Percentiles rank a stretch among this genome's conserved stretches.
Evolutionary conservation across 1,284 basidiomycete species (phyloP).

Genomic region (Ceratobasidium sp.): DNA sequence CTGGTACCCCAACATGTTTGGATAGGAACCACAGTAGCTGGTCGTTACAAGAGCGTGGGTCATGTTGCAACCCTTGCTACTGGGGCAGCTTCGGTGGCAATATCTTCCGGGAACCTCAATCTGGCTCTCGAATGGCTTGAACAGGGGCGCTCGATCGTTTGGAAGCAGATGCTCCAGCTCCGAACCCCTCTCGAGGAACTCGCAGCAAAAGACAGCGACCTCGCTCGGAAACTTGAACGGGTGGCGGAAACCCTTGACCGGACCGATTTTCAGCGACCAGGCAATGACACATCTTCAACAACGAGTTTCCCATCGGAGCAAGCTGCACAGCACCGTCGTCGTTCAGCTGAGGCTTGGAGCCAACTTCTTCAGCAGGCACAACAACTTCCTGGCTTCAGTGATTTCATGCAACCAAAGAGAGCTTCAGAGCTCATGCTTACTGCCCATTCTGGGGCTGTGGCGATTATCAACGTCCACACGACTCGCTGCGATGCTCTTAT

Average conservation of each 20-base stretch:
- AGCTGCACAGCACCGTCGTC: not conserved
- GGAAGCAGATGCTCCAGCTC: slow-evolving; percentile 52
- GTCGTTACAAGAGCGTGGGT: not conserved
- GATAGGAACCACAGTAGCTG: not conserved
- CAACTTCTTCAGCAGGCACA: not conserved
- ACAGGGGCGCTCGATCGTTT: slow-evolving; percentile 51
- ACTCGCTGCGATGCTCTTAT: slow-evolving; percentile 33
- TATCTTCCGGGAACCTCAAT: slow-evolving; percentile 2
- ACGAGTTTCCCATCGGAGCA: no score
- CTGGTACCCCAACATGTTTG: slow-evolving; percentile 29
- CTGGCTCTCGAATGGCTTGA: slow-evolving; percentile 51
- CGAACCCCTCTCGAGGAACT: slow-evolving; percentile 52
- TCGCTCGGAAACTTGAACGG: not conserved
- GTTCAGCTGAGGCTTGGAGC: not conserved
- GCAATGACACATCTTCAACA: no score
- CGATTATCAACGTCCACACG: slow-evolving; percentile 14
- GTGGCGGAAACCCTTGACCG: slow-evolving; percentile 40
- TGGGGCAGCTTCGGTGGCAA: slow-evolving; percentile 12
- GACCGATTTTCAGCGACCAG: not conserved
- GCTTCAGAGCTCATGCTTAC: not conserved
- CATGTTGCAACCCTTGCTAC: slow-evolving; percentile 1
- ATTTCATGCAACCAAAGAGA: not conserved
- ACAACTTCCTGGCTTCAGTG: slow-evolving; percentile 1
- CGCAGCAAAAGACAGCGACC: not conserved
- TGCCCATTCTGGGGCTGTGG: not conserved